Evolutionary conservation across 495 filamentous ascomycete genomes (phyloP).

Genomic region (Pyrenula aspistea): DNA sequence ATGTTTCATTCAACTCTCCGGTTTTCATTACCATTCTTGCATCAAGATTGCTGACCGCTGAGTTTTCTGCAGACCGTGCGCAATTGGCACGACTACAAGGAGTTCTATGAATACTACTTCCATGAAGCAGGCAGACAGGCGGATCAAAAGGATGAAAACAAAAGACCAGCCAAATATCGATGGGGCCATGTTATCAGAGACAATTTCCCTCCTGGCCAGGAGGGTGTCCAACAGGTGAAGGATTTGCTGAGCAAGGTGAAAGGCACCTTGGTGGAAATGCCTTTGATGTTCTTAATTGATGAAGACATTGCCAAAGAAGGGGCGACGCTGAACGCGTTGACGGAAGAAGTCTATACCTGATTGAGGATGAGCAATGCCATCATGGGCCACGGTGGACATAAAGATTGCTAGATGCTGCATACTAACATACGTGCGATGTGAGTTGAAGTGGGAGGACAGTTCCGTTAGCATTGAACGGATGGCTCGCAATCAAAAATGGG

Average conservation of each 20-base stretch:
- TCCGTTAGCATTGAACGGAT: too few relatives aligned
- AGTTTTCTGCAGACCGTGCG: conserved; percentile 29
- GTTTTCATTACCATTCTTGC: neutral
- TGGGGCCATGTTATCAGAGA: conserved; percentile 82
- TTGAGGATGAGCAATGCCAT: neutral
- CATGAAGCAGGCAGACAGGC: conserved; percentile 37
- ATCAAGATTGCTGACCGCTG: neutral
- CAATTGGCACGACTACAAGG: conserved; percentile 78
- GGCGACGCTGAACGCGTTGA: conserved; percentile 65
- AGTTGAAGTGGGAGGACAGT: too few relatives aligned
- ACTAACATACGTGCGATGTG: too few relatives aligned
- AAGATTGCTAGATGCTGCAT: neutral
- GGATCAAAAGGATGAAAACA: conserved; percentile 24
- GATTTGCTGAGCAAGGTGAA: conserved; percentile 61
- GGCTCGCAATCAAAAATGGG: too few relatives aligned
- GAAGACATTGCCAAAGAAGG: conserved; percentile 84
- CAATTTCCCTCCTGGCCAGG: conserved; percentile 53
- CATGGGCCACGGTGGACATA: neutral
- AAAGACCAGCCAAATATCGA: conserved; percentile 36
- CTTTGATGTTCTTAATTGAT: conserved; percentile 74
- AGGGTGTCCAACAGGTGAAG: conserved; percentile 66
- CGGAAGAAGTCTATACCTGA: conserved; percentile 75
- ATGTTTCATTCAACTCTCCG: too few relatives aligned
- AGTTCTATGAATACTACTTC: conserved; percentile 70
- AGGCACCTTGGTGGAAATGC: conserved; percentile 86